Conservation (phyloP, 2,329 filamentous ascomycete species). For the Fusarium avenaceum region DNA sequence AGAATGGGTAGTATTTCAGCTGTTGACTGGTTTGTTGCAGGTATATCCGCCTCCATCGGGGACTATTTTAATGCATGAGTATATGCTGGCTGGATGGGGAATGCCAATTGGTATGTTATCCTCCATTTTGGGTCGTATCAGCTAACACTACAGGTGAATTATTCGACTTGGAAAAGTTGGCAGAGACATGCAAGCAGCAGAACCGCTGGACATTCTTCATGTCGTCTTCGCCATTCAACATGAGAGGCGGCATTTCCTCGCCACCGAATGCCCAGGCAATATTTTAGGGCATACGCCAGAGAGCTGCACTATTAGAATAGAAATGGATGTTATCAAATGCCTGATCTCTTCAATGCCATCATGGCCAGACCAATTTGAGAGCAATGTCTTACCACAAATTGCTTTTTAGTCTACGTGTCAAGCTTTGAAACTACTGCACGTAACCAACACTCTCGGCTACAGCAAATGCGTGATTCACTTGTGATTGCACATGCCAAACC, state of each 20-base stretch:
- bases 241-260: conserved; percentile 29
- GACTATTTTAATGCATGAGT: conserved; percentile 56
- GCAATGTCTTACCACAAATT: background rate
- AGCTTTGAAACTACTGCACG: background rate
- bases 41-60: conserved; percentile 43
- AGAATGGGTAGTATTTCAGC: background rate
- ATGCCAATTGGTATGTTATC: conserved; percentile 50
- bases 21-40: conserved; percentile 2
- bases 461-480: background rate
- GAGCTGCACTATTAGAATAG: background rate
- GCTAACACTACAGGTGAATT: conserved; percentile 51
- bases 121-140: accelerated
- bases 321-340: background rate
- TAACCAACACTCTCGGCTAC: background rate
- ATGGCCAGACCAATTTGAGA: background rate
- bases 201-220: conserved; percentile 65
- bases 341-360: no score
- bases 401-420: background rate
- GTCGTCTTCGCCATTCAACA: conserved; percentile 61
- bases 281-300: background rate
- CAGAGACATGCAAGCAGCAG: conserved; percentile 66
- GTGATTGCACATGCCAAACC: background rate
- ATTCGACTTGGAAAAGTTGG: conserved; percentile 53
- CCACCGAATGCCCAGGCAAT: conserved; percentile 36
- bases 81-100: conserved; percentile 64